Evolutionary conservation across 139 green algal genomes (phyloP).

Genomic region (Trebouxia sp.): DNA sequence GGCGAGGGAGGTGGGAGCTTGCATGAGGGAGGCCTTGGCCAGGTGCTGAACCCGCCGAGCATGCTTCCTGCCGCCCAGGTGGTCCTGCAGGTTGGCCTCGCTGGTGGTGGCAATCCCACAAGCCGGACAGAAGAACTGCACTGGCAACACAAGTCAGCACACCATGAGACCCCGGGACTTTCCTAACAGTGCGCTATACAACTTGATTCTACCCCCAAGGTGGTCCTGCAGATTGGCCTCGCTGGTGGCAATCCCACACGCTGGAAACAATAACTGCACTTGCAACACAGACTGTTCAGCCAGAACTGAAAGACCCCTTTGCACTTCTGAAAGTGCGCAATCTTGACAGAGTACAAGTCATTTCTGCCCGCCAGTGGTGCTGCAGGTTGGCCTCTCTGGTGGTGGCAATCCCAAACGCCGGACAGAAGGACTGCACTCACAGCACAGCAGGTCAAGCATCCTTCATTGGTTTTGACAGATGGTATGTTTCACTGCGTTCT

Average conservation of each 20-base stretch:
- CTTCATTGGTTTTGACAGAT: background rate
- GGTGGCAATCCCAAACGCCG: constrained; percentile 51
- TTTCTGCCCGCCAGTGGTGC: constrained; percentile 50
- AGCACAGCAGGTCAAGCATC: background rate
- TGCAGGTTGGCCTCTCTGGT: constrained; percentile 51
- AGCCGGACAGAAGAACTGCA: constrained; percentile 45
- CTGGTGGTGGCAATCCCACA: constrained; percentile 62
- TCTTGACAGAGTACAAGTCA: no score
- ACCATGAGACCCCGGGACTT: no score
- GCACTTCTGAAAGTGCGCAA: no score
- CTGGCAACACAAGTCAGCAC: background rate
- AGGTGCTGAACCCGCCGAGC: constrained; percentile 51
- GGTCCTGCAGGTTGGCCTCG: constrained; percentile 54
- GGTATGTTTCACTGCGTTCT: background rate
- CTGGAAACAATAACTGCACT: constrained; percentile 37
- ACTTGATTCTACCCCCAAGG: constrained; percentile 39
- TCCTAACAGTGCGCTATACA: no score
- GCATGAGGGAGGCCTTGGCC: background rate
- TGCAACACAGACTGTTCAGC: background rate
- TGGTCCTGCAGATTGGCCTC: constrained; percentile 55
- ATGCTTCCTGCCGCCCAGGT: constrained; percentile 50
- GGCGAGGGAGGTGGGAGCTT: background rate
- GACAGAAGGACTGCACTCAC: constrained; percentile 34
- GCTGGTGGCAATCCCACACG: constrained; percentile 56
- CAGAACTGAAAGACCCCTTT: no score